phyloP scores from a whole-genome alignment of 2,329 filamentous ascomycete genomes.

The Drechslerella stenobrocha region DNA sequence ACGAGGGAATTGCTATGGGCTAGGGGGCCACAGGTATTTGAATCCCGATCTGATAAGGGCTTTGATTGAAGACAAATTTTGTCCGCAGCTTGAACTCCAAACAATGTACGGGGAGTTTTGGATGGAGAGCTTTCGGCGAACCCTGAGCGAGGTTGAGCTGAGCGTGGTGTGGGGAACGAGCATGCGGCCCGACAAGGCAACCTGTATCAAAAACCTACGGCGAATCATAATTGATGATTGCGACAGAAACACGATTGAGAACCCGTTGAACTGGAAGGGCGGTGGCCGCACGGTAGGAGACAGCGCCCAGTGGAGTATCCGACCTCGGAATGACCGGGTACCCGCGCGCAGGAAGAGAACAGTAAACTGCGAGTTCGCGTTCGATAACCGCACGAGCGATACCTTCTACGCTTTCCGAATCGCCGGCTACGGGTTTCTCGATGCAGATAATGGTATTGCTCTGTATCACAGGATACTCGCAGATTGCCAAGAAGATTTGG shows the following conservation, averaged over 20 bases:
- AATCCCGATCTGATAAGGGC: conserved; percentile 10
- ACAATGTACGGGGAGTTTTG: conserved; percentile 17
- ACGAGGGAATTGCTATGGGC: conserved; percentile 27
- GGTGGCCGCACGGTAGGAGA: conserved; percentile 18
- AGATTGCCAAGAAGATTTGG: conserved; percentile 11
- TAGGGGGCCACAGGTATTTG: conserved; percentile 16
- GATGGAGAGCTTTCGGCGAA: conserved; percentile 20
- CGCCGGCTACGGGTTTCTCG: conserved; percentile 29
- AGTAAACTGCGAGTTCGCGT: conserved; percentile 5
- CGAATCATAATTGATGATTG: conserved; percentile 21
- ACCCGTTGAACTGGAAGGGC: conserved; percentile 40
- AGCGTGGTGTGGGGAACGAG: conserved; percentile 15
- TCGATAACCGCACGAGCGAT: background rate
- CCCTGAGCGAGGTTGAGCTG: conserved; percentile 19
- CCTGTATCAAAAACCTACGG: conserved; percentile 15
- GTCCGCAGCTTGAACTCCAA: conserved; percentile 11
- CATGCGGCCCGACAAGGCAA: background rate
- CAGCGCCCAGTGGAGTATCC: conserved; percentile 26
- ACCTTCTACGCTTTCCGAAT: conserved; percentile 5
- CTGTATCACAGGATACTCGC: conserved; percentile 14
- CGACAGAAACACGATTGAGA: conserved; percentile 11
- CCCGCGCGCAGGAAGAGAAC: background rate
- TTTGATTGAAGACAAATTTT: conserved; percentile 13
- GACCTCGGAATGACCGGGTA: conserved; percentile 12
- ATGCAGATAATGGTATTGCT: conserved; percentile 25